Conservation (phyloP, 441 rosid species). For the Croton laevigatus region DNA sequence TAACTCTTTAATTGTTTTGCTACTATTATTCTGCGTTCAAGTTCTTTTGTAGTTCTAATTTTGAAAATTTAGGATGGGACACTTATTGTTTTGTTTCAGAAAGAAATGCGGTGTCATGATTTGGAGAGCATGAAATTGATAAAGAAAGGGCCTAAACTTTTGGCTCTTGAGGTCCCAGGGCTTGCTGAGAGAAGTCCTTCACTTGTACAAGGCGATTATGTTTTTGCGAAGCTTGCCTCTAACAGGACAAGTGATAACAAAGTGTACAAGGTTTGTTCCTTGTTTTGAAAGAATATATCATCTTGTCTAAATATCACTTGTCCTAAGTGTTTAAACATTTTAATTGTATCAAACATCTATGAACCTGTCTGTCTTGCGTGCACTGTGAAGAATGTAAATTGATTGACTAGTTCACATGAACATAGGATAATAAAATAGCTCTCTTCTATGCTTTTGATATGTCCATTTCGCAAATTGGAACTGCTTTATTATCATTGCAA, state of each 20-base stretch:
- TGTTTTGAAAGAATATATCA: conserved; percentile 14
- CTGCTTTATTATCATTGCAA: not conserved
- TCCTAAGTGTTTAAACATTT: too few species aligned
- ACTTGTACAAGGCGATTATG: conserved; percentile 47
- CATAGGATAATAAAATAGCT: not conserved
- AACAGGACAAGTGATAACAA: conserved; percentile 4
- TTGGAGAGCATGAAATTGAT: conserved; percentile 43
- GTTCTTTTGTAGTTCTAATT: too few species aligned
- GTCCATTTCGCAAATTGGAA: not conserved
- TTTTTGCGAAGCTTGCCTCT: conserved; percentile 37
- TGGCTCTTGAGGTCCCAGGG: conserved; percentile 52
- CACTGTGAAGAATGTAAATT: too few species aligned
- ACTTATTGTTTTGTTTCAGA: conserved; percentile 26
- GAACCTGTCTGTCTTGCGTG: not conserved
- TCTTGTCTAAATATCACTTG: too few species aligned
- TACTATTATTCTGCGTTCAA: too few species aligned
- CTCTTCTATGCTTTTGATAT: conserved; percentile 1
- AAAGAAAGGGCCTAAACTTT: conserved; percentile 31
- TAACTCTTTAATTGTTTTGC: too few species aligned
- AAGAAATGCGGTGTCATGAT: conserved; percentile 43
- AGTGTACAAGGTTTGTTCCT: conserved; percentile 34
- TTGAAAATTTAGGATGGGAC: too few species aligned
- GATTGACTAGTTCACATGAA: too few species aligned
- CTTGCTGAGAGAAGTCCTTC: conserved; percentile 63
- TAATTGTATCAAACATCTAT: not conserved